phyloP scores from a whole-genome alignment of 768 basidiomycete genomes.

The Serendipita sp. region DNA sequence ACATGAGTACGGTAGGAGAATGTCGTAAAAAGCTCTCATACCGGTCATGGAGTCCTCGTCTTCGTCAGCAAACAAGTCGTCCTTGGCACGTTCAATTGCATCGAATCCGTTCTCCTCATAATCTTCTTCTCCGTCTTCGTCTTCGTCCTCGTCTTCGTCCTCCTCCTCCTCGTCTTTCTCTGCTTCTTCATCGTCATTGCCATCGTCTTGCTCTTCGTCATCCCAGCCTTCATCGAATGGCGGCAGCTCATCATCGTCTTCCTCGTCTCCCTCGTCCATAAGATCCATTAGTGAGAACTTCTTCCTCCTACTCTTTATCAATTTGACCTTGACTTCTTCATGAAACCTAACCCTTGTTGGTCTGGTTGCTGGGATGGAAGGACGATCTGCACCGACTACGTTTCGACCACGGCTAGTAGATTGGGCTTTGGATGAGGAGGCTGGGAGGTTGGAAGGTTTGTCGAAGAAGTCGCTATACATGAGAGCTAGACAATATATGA shows the following conservation, averaged over 20 bases:
- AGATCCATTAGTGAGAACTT: slow-evolving; percentile 13
- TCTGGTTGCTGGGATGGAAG: slow-evolving; percentile 8
- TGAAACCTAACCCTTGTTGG: slow-evolving; percentile 55
- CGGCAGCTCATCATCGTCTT: slow-evolving; percentile 13
- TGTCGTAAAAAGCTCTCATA: neutral
- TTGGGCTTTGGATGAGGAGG: neutral
- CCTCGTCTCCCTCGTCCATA: slow-evolving; percentile 12
- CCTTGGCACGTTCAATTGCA: slow-evolving; percentile 49
- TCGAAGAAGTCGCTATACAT: slow-evolving; percentile 70
- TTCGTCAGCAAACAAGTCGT: slow-evolving; percentile 57
- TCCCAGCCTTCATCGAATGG: slow-evolving; percentile 17
- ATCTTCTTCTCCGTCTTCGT: slow-evolving; percentile 18
- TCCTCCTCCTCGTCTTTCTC: slow-evolving; percentile 9
- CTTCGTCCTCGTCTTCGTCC: slow-evolving; percentile 12
- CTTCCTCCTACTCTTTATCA: slow-evolving; percentile 58
- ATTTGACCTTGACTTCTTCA: slow-evolving; percentile 66
- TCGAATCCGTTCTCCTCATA: slow-evolving; percentile 25
- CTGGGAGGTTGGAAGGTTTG: slow-evolving; percentile 24
- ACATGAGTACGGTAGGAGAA: slow-evolving; percentile 4
- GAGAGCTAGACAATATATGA: slow-evolving; percentile 27
- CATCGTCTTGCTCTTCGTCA: slow-evolving; percentile 19
- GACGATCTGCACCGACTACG: neutral
- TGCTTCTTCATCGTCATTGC: slow-evolving; percentile 15
- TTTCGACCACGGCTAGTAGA: neutral
- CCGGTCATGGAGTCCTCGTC: slow-evolving; percentile 27